phyloP scores from a whole-genome alignment of 129 eudicot genomes.

The Helianthus annuus region HanXRQr2.0-SUNRISE NC_035441.2:135400315-135400814 shows the following conservation, averaged over 20 bases:
- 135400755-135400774: neutral
- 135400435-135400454: neutral
- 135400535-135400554: neutral
- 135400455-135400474: neutral
- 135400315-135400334: neutral
- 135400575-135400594: neutral
- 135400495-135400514: no score
- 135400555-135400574: neutral
- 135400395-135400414: neutral
- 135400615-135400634: no score
- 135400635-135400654: neutral
- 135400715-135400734: neutral
- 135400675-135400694: no score
- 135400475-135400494: neutral
- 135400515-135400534: neutral
- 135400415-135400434: slow-evolving; percentile 5
- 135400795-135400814: no score
- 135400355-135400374: neutral
- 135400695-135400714: no score
- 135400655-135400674: neutral
- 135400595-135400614: no score
- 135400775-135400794: neutral
- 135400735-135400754: neutral
- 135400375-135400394: neutral
- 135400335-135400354: slow-evolving; percentile 2